Conservation (phyloP, 371 early-diverging fungal genomes). For the Sporodiniella umbellata region DNA sequence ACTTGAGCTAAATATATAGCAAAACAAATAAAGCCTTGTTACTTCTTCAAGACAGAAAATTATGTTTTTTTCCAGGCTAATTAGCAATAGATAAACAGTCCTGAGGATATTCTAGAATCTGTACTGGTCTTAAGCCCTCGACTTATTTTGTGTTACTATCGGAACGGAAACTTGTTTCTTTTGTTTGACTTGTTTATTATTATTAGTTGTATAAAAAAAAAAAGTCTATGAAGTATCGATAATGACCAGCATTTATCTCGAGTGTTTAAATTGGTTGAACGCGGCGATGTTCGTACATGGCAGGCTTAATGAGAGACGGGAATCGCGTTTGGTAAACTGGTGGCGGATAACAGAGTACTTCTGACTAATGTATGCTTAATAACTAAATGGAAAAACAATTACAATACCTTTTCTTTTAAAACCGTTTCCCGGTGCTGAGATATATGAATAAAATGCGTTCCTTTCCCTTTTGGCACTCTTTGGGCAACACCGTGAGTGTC, state of each 20-base stretch:
- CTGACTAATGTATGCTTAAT: neutral
- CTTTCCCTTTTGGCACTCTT: constrained; percentile 42
- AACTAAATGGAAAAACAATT: neutral
- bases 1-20: neutral
- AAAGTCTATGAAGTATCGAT: no score
- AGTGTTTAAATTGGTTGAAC: no score
- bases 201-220: no score
- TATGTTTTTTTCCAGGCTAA: no score
- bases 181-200: no score
- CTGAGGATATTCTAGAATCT: no score
- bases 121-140: no score
- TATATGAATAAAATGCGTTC: constrained; percentile 44
- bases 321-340: constrained; percentile 6
- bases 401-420: constrained; percentile 32
- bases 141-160: no score
- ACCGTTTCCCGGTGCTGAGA: constrained; percentile 35
- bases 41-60: no score
- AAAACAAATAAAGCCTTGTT: neutral
- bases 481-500: constrained; percentile 44
- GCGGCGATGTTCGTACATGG: constrained; percentile 12
- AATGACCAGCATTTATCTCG: no score
- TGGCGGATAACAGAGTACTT: constrained; percentile 5
- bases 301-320: constrained; percentile 12
- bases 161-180: no score
- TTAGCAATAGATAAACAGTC: no score